A percentile compares a stretch with the other conserved stretches of the same genome.
phyloP scores from a whole-genome alignment of 768 basidiomycete genomes.

The Termitomyces sp. region DNA sequence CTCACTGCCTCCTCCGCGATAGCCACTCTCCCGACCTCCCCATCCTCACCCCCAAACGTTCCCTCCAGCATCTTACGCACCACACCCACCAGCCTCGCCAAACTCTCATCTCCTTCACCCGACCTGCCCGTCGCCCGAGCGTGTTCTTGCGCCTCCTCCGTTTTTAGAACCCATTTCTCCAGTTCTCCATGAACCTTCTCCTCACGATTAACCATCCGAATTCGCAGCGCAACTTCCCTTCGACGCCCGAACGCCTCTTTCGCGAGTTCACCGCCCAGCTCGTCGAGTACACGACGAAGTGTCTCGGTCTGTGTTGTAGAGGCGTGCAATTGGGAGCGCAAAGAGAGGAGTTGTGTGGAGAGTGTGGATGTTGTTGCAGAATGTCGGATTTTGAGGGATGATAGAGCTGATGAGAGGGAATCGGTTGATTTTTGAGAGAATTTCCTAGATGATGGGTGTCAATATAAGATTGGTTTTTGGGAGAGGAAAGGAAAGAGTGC shows the following conservation, averaged over 20 bases:
- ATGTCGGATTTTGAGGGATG: slow-evolving; percentile 55
- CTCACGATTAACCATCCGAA: slow-evolving; percentile 58
- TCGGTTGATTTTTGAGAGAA: slow-evolving; percentile 77
- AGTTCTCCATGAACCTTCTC: slow-evolving; percentile 51
- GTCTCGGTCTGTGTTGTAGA: slow-evolving; percentile 38
- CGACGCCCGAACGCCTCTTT: slow-evolving; percentile 70
- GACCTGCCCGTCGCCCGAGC: not conserved
- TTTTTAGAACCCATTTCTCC: slow-evolving; percentile 48
- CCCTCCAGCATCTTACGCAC: slow-evolving; percentile 19
- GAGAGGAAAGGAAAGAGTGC: slow-evolving; percentile 17
- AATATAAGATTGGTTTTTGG: not conserved
- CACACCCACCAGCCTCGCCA: slow-evolving; percentile 16
- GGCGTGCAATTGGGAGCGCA: slow-evolving; percentile 36
- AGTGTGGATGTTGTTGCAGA: slow-evolving; percentile 55
- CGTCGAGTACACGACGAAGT: slow-evolving; percentile 59
- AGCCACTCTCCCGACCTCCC: slow-evolving; percentile 46
- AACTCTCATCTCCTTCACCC: slow-evolving; percentile 13
- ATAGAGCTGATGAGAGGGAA: slow-evolving; percentile 55
- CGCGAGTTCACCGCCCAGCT: slow-evolving; percentile 63
- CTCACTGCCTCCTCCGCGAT: slow-evolving; percentile 44
- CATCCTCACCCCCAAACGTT: slow-evolving; percentile 22
- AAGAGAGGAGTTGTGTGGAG: slow-evolving; percentile 37
- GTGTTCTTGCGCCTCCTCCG: slow-evolving; percentile 33
- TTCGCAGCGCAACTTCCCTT: slow-evolving; percentile 60
- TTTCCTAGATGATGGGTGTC: slow-evolving; percentile 42